Evolutionary conservation across 1,284 basidiomycete genomes (phyloP), one percentile per base, ranked within the genome.

Genomic region (Inonotus hispidus): DNA sequence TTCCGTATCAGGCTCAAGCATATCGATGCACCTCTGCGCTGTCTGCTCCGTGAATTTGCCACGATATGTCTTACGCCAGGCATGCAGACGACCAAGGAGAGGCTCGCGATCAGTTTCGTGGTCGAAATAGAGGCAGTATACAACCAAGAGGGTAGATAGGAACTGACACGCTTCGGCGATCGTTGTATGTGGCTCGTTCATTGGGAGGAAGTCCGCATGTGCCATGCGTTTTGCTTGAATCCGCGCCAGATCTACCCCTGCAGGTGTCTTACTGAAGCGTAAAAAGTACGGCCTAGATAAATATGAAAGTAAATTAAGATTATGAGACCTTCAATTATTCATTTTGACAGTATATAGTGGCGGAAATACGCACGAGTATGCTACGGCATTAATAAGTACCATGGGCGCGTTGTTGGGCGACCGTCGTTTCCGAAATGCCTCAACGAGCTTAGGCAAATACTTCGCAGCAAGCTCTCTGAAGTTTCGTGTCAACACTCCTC

Each of bases 391-490:
- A 21, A 78, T 63, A 62, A 75, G 68, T 11, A 60, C 68, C 62
- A 68, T 65, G 7, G 72, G 64, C 0, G 67, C 57, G 53, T 70
- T 72, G 21, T 70, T 59, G 2, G 68, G 66, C 8, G 67, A 66
- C 3, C 66, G 50, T 35, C 67, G 68, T n/a, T 64, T 59, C 55
- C 66, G 68, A 56, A 69, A 77, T 49, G 69, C 68, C 19, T 69
- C 66, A 2, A 71, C 66, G 27, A 77, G 63, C 19, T 63, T 67
- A 13, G 74, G 74, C 23, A 75, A 67, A 63, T 76, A 71, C 60
- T 70, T 75, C 37, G 77, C 77, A 29, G 75, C 71, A 53, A 76
- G 66, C 68, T 76, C 73, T 53, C 77, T 78, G 27, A n/a, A 10
- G 8, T 8, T 8, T 1, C 25, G 10, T 23, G 13, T 49, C 25